Evolutionary conservation across 2,329 filamentous ascomycete species (phyloP), one percentile per base, ranked within the genome.

Genomic region (Mariannaea sp.): DNA sequence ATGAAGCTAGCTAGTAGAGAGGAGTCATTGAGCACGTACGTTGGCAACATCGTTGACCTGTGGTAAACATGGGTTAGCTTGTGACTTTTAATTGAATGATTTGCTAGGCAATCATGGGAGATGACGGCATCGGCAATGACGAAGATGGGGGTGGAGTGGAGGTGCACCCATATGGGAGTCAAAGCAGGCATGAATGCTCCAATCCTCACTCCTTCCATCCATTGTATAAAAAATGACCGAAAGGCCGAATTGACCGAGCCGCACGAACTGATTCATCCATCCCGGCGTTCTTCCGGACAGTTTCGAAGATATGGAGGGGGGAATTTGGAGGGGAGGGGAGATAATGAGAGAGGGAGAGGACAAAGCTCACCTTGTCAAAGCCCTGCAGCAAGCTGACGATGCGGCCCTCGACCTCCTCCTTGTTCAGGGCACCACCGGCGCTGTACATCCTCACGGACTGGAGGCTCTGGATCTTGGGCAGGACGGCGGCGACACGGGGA

Each of bases 341-440:
- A n/a, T n/a, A n/a, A n/a, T n/a, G n/a, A n/a, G n/a, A 14, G 7
- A 5, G 16, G 13, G 20, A 10, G 17, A 29, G 35, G 27, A 12
- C 24, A 52, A 41, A 36, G 29, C 70, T 62, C 60, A 75, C 73
- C 89, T 99, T 99, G 80, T 99, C 94, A 74, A 97, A 99, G 75
- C 92, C 93, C 79, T 92, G 88, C 76, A 99, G 77, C 69, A 99
- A 81, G 76, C 91, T 89, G 74, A 96, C 83, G 81, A 97, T 97
- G 72, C 93, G 86, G 57, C 90, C 90, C 79, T 95, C 88, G 53
- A 96, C 89, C 79, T 96, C 91, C 52, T 86, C 80, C 81, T 92
- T 88, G 68, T 84, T 81, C 62, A 97, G 84, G 64, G 87, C 86
- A 60, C 87, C 84, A 56, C 83, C 86, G 48, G 93, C 89, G 65